Conservation (phyloP, 2,329 filamentous ascomycete species). For the Daldinia sp. region DNA sequence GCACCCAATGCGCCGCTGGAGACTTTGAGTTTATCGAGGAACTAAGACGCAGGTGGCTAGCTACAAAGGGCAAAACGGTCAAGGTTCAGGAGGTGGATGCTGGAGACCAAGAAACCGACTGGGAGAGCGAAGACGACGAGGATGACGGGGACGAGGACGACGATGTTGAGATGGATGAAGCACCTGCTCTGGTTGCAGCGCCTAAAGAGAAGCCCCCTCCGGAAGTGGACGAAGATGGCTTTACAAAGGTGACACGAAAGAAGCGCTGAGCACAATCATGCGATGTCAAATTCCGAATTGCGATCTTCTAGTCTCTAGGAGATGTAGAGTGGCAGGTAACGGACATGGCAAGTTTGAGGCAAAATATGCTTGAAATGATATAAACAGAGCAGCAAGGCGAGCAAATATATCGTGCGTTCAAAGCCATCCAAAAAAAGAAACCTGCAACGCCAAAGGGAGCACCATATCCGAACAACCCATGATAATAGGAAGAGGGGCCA, state of each 20-base stretch:
- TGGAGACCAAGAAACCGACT: constrained; percentile 53
- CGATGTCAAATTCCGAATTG: constrained; percentile 18
- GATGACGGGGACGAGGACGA: constrained; percentile 63
- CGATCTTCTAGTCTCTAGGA: constrained; percentile 9
- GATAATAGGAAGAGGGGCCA: constrained; percentile 18
- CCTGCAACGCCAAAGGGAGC: constrained; percentile 32
- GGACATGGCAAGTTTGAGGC: constrained; percentile 24
- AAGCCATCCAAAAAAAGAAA: constrained; percentile 29
- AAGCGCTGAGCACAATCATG: constrained; percentile 56
- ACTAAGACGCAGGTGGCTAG: constrained; percentile 70
- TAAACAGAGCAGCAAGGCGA: constrained; percentile 36
- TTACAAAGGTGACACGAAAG: constrained; percentile 77
- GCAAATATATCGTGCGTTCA: constrained; percentile 31
- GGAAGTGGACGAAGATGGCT: constrained; percentile 82
- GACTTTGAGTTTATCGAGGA: constrained; percentile 70
- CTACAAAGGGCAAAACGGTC: constrained; percentile 66
- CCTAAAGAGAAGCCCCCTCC: constrained; percentile 72
- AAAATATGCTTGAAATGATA: constrained; percentile 38
- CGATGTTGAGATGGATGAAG: constrained; percentile 75
- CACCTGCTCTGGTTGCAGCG: constrained; percentile 65
- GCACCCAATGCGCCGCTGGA: constrained; percentile 70
- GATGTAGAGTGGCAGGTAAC: constrained; percentile 14
- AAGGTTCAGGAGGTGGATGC: constrained; percentile 47
- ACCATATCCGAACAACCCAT: constrained; percentile 22
- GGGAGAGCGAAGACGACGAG: constrained; percentile 65